Base-by-base conservation (phyloP, 1,139 yeast species). In the Blastobotrys buckinghamii region DNA sequence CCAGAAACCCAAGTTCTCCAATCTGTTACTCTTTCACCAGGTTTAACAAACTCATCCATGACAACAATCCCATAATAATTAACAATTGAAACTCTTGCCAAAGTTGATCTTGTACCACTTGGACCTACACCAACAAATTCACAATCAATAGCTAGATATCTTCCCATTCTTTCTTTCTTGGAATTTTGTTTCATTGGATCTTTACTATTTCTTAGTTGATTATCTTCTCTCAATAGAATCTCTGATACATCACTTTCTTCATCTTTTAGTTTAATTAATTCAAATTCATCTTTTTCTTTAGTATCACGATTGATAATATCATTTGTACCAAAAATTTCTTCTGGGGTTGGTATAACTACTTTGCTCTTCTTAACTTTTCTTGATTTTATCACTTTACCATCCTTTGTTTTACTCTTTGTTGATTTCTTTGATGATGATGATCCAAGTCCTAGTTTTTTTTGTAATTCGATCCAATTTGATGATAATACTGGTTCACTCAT, bases 1-100 rank as follows among this genome's bases (percentile, higher is more conserved):
- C 97, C 97, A 64, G 94, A 82, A n/a, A 87, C 95, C 86, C 90
- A 82, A 0, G 97, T 90, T 64, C 97, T 75, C 89, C 94, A 90
- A 64, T 89, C 95, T 0, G 90, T 82, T 1, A 90, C 96, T 48
- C 70, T 71, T 57, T 82, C 89, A 35, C 72, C 68, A 1, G 97
- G 97, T 55, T 72, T 73, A 1, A 90, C 97, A 67, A 74, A 89
- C 40, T 75, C 71, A 64, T 90, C 97, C 53, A 82, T 71, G 0
- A 90, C 62, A 0, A 79, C 74, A 56, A 77, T 76, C 0, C 97
- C 97, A 61, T 78, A 83, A 61, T 75, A 87, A 63, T 90, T 88
- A 3, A 90, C 96, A 12, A 90, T 70, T 0, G 96, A 86, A 0
- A 89, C 90, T 56, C 97, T 74, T 0, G 96, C 97, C 29, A 90